Evolutionary conservation across 768 basidiomycete genomes (phyloP), one percentile per base, ranked within the genome.

Genomic region (Pulveroboletus sp.): DNA sequence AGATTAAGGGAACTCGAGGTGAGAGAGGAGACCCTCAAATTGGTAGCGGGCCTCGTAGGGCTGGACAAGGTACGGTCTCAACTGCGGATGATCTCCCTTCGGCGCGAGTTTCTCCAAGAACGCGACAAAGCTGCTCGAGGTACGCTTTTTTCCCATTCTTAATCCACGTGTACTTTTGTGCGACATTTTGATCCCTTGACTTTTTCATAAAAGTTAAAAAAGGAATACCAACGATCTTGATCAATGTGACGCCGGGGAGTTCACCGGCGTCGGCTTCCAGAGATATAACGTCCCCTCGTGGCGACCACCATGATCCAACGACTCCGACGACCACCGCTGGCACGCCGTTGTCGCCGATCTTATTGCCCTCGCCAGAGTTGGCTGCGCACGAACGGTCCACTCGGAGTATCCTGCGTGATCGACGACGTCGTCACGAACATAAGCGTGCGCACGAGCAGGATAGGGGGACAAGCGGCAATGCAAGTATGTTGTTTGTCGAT

Each of bases 1-100:
- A 96, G 93, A 31, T 65, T 95, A 48, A 85, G 90, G 52, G 93
- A 96, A 50, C 76, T 93, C 1, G 80, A 92, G 11, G 73, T 75
- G 17, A 73, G 93, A 47, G 83, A 84, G 11, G 84, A 84, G 55
- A 89, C 80, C 30, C 90, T 83, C 61, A 82, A 83, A 55, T 73
- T 89, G 11, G 90, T 97, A 8, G 82, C 81, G 0, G 90, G 91
- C 59, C 76, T 90, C 8, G 86, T 94, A 36, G 88, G 90, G 61
- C 68, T 94, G 39, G 93, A 95, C 67, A 80, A 84, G 43, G 89
- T 94, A 11, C 79, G 83, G 37, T 92, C 90, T 0, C 65, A 93
- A 43, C 70, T 96, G n/a, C 76, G 77, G 50, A 86, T 85, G 47
- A 86, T 92, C 39, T 80, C 83, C 7, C 78, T 77, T 54, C 82